phyloP scores from a whole-genome alignment of 208 protist genomes.

The Acanthamoeba royreba region DNA sequence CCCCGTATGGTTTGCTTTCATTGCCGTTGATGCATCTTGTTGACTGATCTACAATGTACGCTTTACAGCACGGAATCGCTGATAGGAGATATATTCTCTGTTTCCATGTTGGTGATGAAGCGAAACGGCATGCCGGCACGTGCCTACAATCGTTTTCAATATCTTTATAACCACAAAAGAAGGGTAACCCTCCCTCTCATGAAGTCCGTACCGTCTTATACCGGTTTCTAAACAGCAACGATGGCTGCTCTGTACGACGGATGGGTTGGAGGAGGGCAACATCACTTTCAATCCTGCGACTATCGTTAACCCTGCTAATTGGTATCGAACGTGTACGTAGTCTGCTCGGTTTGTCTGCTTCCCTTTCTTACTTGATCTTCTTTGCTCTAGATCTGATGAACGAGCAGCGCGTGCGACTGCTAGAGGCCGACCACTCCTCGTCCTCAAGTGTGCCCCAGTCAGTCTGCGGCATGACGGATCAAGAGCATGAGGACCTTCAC shows the following conservation, averaged over 20 bases:
- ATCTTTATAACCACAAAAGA: neutral
- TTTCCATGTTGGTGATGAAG: neutral
- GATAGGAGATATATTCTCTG: neutral
- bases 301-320: neutral
- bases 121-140: neutral
- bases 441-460: too few species aligned
- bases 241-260: neutral
- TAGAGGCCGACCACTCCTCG: too few species aligned
- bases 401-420: neutral
- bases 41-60: neutral
- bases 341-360: too few species aligned
- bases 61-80: neutral
- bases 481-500: too few species aligned
- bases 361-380: neutral
- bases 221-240: neutral
- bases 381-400: neutral
- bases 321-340: neutral
- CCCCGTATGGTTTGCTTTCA: neutral
- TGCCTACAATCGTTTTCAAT: neutral
- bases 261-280: neutral
- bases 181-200: too few species aligned
- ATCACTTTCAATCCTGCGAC: neutral
- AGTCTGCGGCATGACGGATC: too few species aligned
- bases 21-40: neutral
- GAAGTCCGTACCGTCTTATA: too few species aligned